A percentile compares a stretch with the other conserved stretches of the same genome.
Evolutionary conservation across 2,329 filamentous ascomycete genomes (phyloP).

Genomic region (Diaporthe sp.): DNA sequence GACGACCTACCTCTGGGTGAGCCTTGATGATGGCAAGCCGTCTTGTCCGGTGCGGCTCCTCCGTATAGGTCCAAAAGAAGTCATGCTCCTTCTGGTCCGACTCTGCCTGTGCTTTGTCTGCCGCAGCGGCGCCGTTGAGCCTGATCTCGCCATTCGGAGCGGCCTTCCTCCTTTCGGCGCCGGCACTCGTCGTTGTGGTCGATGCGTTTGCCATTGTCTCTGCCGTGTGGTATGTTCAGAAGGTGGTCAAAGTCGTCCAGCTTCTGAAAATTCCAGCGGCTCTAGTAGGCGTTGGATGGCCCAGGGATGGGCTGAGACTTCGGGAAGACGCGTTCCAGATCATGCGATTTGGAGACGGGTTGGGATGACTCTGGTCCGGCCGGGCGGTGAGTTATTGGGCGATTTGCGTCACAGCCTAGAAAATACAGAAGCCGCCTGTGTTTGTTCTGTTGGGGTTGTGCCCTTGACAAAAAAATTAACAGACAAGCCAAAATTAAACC

Average conservation of each 20-base stretch:
- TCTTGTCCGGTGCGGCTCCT: constrained; percentile 94
- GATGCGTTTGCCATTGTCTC: constrained; percentile 48
- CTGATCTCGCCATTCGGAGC: constrained; percentile 38
- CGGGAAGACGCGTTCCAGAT: constrained; percentile 38
- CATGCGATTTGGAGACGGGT: constrained; percentile 40
- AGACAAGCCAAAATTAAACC: background rate
- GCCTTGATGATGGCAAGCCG: constrained; percentile 97
- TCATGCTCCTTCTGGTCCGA: constrained; percentile 61
- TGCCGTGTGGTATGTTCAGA: constrained; percentile 7
- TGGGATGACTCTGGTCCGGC: constrained; percentile 36
- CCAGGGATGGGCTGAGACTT: constrained; percentile 38
- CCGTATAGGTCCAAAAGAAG: constrained; percentile 99
- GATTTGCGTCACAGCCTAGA: constrained; percentile 22
- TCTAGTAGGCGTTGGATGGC: constrained; percentile 17
- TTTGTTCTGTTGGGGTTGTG: background rate
- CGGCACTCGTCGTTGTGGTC: constrained; percentile 46
- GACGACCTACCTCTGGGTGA: constrained; percentile 83
- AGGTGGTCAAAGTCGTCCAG: constrained; percentile 18
- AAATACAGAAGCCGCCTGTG: background rate
- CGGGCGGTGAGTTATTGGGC: constrained; percentile 31
- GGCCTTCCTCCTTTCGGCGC: constrained; percentile 46
- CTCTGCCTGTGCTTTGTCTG: constrained; percentile 57
- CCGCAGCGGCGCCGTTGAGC: constrained; percentile 38
- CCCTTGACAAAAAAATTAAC: background rate
- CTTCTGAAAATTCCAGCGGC: background rate